A percentile compares a stretch with the other conserved stretches of the same genome.
phyloP scores from a whole-genome alignment of 2,329 filamentous ascomycete genomes.

The Aspergillus neotritici region DNA sequence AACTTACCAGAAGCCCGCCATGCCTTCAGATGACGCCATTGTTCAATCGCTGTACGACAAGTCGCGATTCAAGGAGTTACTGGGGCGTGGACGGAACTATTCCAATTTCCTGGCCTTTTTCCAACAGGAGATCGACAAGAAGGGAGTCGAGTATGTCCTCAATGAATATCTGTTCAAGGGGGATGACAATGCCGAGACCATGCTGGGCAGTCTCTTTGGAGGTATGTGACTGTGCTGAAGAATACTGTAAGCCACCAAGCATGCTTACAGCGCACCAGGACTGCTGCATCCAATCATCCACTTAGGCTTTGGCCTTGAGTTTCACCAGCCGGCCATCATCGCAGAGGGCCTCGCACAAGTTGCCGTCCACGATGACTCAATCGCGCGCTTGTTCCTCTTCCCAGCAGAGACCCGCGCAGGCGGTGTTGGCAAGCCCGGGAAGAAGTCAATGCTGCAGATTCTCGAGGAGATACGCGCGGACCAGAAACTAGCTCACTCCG shows the following conservation, averaged over 20 bases:
- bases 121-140: slow-evolving; percentile 61
- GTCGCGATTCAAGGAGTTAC: slow-evolving; percentile 50
- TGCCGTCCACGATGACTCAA: slow-evolving; percentile 59
- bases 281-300: slow-evolving; percentile 79
- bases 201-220: slow-evolving; percentile 63
- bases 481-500: slow-evolving; percentile 51
- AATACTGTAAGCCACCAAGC: not conserved
- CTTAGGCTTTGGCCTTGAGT: slow-evolving; percentile 78
- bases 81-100: slow-evolving; percentile 63
- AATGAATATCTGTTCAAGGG: slow-evolving; percentile 64
- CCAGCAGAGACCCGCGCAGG: slow-evolving; percentile 31
- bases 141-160: slow-evolving; percentile 58
- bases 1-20: slow-evolving; percentile 58
- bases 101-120: slow-evolving; percentile 72
- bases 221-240: slow-evolving; percentile 37
- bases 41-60: slow-evolving; percentile 55
- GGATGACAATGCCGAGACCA: slow-evolving; percentile 59
- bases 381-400: slow-evolving; percentile 48
- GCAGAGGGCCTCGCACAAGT: slow-evolving; percentile 74
- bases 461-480: slow-evolving; percentile 55
- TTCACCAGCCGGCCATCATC: slow-evolving; percentile 71
- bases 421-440: slow-evolving; percentile 23
- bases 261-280: slow-evolving; percentile 36
- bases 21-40: slow-evolving; percentile 45
- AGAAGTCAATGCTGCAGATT: slow-evolving; percentile 51